These are phyloP conservation scores for Leishmania turanica DNA, from an alignment of 208 protist genomes.

Conservation along the genomic window DNA sequence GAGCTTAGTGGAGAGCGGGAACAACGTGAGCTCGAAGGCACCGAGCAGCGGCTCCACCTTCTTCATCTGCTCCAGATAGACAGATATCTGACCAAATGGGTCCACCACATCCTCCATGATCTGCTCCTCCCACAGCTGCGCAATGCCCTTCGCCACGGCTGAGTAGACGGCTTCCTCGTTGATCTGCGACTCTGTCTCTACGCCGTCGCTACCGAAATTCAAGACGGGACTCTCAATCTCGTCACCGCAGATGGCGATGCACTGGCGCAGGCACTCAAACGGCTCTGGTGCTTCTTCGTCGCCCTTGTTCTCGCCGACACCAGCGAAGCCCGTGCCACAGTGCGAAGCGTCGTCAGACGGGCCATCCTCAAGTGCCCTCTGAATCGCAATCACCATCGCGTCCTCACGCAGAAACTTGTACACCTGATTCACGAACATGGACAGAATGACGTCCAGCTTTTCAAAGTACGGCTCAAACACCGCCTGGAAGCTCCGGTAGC, in stretches of 20 bases:
- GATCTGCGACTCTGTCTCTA: slow-evolving; percentile 63
- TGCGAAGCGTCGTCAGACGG: slow-evolving; percentile 12
- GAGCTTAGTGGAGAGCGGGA: slow-evolving; percentile 77
- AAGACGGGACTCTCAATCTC: slow-evolving; percentile 62
- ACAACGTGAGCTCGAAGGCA: slow-evolving; percentile 81
- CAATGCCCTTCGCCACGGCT: slow-evolving; percentile 61
- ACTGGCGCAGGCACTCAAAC: slow-evolving; percentile 77
- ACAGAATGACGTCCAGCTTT: slow-evolving; percentile 76
- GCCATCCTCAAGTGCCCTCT: slow-evolving; percentile 74
- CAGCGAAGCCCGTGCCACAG: neutral
- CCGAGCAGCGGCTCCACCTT: slow-evolving; percentile 80
- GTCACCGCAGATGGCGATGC: slow-evolving; percentile 63
- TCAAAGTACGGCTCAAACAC: slow-evolving; percentile 91
- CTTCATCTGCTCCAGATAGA: slow-evolving; percentile 88
- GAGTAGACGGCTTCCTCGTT: slow-evolving; percentile 49
- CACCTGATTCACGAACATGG: slow-evolving; percentile 71
- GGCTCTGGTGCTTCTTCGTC: slow-evolving; percentile 37
- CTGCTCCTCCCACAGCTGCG: slow-evolving; percentile 80
- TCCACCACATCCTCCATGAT: slow-evolving; percentile 84
- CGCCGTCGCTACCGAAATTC: slow-evolving; percentile 54
- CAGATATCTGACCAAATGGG: slow-evolving; percentile 65
- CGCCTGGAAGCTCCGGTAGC: slow-evolving; percentile 63
- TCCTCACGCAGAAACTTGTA: slow-evolving; percentile 67
- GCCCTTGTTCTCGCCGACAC: neutral
- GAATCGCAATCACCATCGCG: slow-evolving; percentile 73